phyloP scores from a whole-genome alignment of 2,329 filamentous ascomycete species.

The Ceratocystis diversiconidia region DNA sequence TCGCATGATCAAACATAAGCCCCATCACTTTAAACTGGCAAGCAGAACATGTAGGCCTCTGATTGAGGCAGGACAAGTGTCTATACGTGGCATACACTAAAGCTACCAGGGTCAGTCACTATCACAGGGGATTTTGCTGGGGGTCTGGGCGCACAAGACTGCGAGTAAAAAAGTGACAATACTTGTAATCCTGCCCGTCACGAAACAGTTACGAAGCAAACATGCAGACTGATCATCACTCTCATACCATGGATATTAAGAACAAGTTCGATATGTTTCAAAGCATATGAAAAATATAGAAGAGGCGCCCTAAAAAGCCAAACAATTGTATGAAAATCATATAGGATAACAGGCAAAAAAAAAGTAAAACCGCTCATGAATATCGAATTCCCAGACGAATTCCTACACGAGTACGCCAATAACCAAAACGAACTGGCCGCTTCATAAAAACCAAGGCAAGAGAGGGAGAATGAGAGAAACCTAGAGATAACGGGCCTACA shows the following conservation, averaged over 20 bases:
- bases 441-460: neutral
- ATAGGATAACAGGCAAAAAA: neutral
- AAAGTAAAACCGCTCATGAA: neutral
- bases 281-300: neutral
- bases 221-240: neutral
- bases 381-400: neutral
- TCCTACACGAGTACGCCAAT: neutral
- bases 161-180: no score
- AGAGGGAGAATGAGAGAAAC: neutral
- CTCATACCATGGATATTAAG: neutral
- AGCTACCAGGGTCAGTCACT: no score
- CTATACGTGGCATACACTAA: no score
- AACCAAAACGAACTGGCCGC: neutral
- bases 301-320: neutral
- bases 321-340: neutral
- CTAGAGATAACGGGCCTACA: neutral
- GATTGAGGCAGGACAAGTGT: no score
- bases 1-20: neutral
- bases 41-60: no score
- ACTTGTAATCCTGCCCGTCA: no score
- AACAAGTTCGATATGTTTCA: neutral
- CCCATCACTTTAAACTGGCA: no score
- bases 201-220: no score
- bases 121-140: no score
- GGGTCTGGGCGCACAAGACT: no score